Conservation (phyloP, 2,329 filamentous ascomycete genomes). For the Verticillium nonalfalfae region DNA sequence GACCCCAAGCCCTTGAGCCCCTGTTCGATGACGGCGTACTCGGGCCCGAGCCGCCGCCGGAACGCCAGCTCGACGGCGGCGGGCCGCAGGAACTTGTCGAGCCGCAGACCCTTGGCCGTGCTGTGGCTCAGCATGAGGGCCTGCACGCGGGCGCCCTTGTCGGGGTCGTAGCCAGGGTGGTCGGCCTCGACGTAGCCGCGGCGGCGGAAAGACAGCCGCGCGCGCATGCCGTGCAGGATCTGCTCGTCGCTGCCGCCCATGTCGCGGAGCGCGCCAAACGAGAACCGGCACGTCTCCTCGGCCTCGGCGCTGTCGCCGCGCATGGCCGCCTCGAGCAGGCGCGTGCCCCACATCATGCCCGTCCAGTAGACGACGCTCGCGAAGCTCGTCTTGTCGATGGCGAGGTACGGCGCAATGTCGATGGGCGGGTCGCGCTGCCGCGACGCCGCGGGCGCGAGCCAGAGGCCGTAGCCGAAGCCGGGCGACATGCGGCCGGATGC, state of each 20-base stretch:
- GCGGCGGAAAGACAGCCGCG: not conserved
- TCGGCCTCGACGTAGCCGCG: not conserved
- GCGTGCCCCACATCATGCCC: not conserved
- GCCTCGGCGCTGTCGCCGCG: not conserved
- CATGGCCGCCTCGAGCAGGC: not conserved
- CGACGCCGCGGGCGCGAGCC: not conserved
- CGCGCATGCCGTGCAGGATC: not conserved
- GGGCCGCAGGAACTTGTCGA: not conserved
- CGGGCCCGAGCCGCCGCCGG: not conserved
- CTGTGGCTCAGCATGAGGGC: not conserved
- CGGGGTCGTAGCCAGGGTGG: not conserved
- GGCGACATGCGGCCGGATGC: not conserved
- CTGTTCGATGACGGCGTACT: not conserved
- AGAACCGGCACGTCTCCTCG: no score
- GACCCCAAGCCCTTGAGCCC: not conserved
- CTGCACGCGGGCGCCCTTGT: not conserved
- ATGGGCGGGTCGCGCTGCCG: not conserved
- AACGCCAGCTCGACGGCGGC: not conserved
- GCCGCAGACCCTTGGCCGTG: not conserved
- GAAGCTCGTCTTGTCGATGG: not conserved
- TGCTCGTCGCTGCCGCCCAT: not conserved
- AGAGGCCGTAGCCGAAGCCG: not conserved
- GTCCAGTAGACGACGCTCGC: slow-evolving; percentile 1
- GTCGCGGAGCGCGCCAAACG: no score
- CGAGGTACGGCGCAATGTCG: slow-evolving; percentile 1